These are phyloP conservation scores for Gnomoniopsis smithogilvyi DNA, from an alignment of 2,329 filamentous ascomycete genomes.

Conservation along the genomic window DNA sequence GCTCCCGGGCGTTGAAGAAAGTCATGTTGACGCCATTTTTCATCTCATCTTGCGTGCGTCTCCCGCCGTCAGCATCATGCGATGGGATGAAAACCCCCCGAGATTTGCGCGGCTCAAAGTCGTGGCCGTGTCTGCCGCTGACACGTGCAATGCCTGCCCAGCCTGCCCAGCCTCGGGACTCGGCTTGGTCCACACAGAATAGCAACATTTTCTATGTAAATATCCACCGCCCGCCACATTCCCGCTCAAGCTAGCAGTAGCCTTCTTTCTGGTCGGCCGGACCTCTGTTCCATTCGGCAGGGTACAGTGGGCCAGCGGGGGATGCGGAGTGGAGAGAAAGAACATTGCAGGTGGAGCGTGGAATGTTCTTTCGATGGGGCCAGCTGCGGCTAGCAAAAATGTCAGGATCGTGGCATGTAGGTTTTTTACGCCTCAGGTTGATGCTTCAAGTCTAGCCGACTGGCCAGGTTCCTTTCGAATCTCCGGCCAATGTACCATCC, in stretches of 20 bases:
- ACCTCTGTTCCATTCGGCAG: background rate
- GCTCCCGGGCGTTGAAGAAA: background rate
- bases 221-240: background rate
- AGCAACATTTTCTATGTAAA: too few relatives aligned
- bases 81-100: conserved; percentile 13
- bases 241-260: background rate
- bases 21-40: conserved; percentile 3
- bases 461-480: conserved; percentile 1
- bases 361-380: conserved; percentile 2
- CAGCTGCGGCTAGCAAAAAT: conserved; percentile 5
- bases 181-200: background rate
- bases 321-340: background rate
- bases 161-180: background rate
- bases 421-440: conserved; percentile 8
- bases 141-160: conserved; percentile 2
- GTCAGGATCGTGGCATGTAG: conserved; percentile 16
- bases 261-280: background rate
- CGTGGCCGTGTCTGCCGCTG: background rate
- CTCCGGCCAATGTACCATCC: conserved; percentile 1
- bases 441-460: background rate
- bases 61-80: conserved; percentile 15
- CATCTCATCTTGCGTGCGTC: conserved; percentile 11
- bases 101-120: background rate
- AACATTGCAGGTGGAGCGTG: conserved; percentile 5
- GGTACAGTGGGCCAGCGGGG: background rate